Base-by-base conservation (phyloP, 202 grass and related monocot species). In the Digitaria exilis region DNA sequence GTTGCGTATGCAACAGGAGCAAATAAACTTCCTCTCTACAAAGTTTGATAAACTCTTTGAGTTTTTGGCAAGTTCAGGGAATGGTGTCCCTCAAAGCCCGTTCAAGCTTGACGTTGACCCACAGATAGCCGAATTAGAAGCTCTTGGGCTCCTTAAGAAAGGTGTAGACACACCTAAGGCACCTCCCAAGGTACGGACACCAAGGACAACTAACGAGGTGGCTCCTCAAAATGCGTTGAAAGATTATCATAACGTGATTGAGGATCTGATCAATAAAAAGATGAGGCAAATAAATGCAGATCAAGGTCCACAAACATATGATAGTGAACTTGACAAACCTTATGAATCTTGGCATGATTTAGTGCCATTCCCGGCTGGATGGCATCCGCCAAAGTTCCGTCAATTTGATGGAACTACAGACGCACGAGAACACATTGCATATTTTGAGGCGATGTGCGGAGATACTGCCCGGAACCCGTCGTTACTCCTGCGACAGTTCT, bases 51-150 rank as follows among this genome's bases (percentile, higher is more conserved):
- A 61, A 2, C 25, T 61, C 5, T 2, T 61, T 16, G 2, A 61
- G 0, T 0, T 57, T 4, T 11, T 57, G 22, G 11, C 54, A 3
- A 9, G 55, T 0, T 5, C 18, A 2, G n/a, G 55, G 1, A 2
- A 1, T 0, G 9, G 55, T 22, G 2, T 4, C 4, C 22, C 55
- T 4, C 55, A 57, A 30, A 30, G 9, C 2, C 12, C 13, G 6
- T 0, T 14, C 2, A 16, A 30, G 0, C 0, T 0, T 0, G 0
- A 1, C 15, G 25, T 6, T 2, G 58, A 61, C 7, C 58, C 58
- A 7, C 25, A 61, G 16, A 28, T 61, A 30, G 58, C 58, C 6
- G 13, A 61, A 2, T 5, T 61, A 2, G 22, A 61, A 0, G n/a
- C n/a, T n/a, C n/a, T n/a, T n/a, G n/a, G n/a, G n/a, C n/a, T n/a